A percentile compares a stretch with the other conserved stretches of the same genome.
These are phyloP conservation scores for Periconia macrospinosa DNA, from an alignment of 2,329 filamentous ascomycete genomes.

Conservation along the genomic window DNA sequence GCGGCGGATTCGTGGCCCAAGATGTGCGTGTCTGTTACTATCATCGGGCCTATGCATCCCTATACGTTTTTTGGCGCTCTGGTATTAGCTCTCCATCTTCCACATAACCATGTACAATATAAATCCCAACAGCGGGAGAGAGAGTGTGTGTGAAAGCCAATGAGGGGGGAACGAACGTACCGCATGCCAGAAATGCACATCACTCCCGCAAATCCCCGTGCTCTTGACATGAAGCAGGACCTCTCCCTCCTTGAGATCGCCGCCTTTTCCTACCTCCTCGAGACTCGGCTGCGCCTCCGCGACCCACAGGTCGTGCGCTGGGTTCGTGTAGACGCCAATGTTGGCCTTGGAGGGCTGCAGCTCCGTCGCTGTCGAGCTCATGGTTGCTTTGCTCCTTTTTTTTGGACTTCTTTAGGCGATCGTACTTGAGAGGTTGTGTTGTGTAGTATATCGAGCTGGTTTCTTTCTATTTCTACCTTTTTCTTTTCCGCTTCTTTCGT, in stretches of 20 bases:
- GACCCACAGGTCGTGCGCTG: constrained; percentile 88
- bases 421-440: background rate
- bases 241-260: constrained; percentile 75
- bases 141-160: background rate
- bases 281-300: constrained; percentile 74
- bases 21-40: constrained; percentile 85
- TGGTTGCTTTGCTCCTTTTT: constrained; percentile 7
- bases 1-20: constrained; percentile 93
- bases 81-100: too few species aligned
- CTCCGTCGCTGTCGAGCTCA: constrained; percentile 37
- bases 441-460: too few species aligned
- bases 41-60: constrained; percentile 91
- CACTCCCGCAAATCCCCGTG: constrained; percentile 94
- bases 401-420: too few species aligned
- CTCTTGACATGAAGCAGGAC: constrained; percentile 88
- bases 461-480: too few species aligned
- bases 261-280: constrained; percentile 71
- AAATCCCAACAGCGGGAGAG: background rate
- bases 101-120: background rate
- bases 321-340: constrained; percentile 96
- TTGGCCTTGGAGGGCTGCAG: constrained; percentile 71
- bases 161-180: constrained; percentile 42
- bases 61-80: constrained; percentile 2
- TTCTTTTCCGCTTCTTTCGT: too few species aligned
- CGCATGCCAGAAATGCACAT: constrained; percentile 96